Base-by-base conservation (phyloP, 352 stramenopile species). In the Phytopythium montanum region DNA sequence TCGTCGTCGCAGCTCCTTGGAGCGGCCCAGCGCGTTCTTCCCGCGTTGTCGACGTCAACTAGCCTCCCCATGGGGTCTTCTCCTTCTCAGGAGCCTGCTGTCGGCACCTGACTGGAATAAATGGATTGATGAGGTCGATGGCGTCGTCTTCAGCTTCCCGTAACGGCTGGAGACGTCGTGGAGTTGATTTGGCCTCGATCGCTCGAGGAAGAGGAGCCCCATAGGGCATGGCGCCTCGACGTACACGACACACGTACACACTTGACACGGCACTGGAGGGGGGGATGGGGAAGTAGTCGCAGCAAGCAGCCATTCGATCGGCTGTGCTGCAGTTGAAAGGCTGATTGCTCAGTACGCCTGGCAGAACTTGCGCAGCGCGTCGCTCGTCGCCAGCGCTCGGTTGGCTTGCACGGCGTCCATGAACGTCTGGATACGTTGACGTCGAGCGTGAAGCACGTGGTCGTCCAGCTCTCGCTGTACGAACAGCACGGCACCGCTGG, bases 321-420 rank as follows among this genome's bases (percentile, higher is more conserved):
- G 45, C 45, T 33, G 23, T 21, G 9, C 44, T n/a, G 23, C 44
- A 31, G 10, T 13, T 13, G 16, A 23, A 26, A 14, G 4, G 13
- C n/a, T n/a, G n/a, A n/a, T n/a, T n/a, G 23, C 8, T 73, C 79
- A 93, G 54, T 82, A 87, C 13, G 81, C 84, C 59, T 90, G 84
- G 56, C 77, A 93, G 49, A 93, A 93, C 67, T 88, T 85, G 54
- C 84, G 84, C 64, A 90, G 71, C 6, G 73, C 66, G 28, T 76
- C 70, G 39, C 57, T 68, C 29, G 61, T 63, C 2, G 79, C 79
- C 16, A 93, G 76, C 62, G 71, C 64, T 0, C 64, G 59, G 57
- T 88, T 65, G 10, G 56, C 70, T 4, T 64, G 69, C 54, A 93
- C 70, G 1, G 57, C 60, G 50, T 88, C 69, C 2, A 93, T 56